Conservation (phyloP, 192 early-diverging fungal species). For the Spizellomyces sp. region DNA sequence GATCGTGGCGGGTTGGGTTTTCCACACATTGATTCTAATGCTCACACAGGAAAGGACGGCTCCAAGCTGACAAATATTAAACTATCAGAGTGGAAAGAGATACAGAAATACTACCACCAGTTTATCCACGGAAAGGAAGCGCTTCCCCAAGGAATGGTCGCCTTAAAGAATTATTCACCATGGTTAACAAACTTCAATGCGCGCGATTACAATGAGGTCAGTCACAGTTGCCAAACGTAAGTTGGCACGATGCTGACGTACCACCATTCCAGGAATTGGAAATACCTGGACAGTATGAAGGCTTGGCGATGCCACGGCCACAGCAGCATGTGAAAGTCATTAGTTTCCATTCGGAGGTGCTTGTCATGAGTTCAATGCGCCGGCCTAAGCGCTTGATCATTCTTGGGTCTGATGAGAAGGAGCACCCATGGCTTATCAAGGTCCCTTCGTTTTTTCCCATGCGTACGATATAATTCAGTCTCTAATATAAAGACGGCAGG, state of each 20-base stretch:
- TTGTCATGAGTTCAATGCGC: slow-evolving; percentile 72
- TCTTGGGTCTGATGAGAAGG: slow-evolving; percentile 72
- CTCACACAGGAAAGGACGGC: slow-evolving; percentile 53
- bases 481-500: slow-evolving; percentile 38
- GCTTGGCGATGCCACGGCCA: slow-evolving; percentile 53
- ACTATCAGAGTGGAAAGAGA: slow-evolving; percentile 45
- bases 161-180: slow-evolving; percentile 66
- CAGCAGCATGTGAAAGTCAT: slow-evolving; percentile 62
- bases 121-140: slow-evolving; percentile 49
- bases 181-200: slow-evolving; percentile 53
- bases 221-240: neutral
- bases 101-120: slow-evolving; percentile 47
- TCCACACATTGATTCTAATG: neutral
- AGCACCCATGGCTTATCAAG: slow-evolving; percentile 76
- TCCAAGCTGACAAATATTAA: slow-evolving; percentile 44
- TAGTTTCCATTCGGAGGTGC: slow-evolving; percentile 61
- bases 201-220: slow-evolving; percentile 32
- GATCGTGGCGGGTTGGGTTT: neutral
- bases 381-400: slow-evolving; percentile 73
- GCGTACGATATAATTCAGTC: neutral
- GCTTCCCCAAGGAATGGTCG: slow-evolving; percentile 29
- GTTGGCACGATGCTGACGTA: neutral
- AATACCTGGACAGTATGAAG: slow-evolving; percentile 77
- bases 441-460: slow-evolving; percentile 28
- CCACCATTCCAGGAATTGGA: slow-evolving; percentile 52